Percentiles rank a stretch among this genome's conserved stretches.
These are phyloP conservation scores for Suillus weaverae DNA, from an alignment of 768 basidiomycete genomes.

Conservation along the genomic window DNA sequence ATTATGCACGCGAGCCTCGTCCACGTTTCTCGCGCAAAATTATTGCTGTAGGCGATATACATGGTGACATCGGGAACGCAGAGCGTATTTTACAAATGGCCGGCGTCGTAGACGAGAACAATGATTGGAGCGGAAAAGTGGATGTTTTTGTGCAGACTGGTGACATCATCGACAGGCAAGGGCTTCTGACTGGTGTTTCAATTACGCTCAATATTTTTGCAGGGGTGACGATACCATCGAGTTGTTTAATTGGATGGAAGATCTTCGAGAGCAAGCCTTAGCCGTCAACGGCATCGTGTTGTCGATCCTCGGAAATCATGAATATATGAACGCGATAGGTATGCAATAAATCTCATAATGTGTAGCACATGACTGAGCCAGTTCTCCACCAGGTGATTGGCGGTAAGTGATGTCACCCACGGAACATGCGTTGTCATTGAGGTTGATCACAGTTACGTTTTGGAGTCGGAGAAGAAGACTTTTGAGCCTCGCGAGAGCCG, in stretches of 20 bases:
- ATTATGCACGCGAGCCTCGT: slow-evolving; percentile 20
- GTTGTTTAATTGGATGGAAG: slow-evolving; percentile 84
- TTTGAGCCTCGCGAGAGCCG: slow-evolving; percentile 74
- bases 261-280: slow-evolving; percentile 72
- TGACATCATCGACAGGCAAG: slow-evolving; percentile 89
- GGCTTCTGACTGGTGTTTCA: slow-evolving; percentile 1
- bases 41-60: slow-evolving; percentile 89
- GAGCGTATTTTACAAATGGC: slow-evolving; percentile 79
- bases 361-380: slow-evolving; percentile 7
- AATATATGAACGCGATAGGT: slow-evolving; percentile 93
- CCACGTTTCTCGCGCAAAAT: slow-evolving; percentile 49
- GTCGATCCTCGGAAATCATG: slow-evolving; percentile 89
- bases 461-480: slow-evolving; percentile 75
- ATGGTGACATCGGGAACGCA: slow-evolving; percentile 85
- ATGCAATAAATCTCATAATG: slow-evolving; percentile 13
- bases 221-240: slow-evolving; percentile 91
- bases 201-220: slow-evolving; percentile 13
- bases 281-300: slow-evolving; percentile 70
- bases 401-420: slow-evolving; percentile 44
- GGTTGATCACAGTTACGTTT: slow-evolving; percentile 67
- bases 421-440: slow-evolving; percentile 11
- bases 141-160: slow-evolving; percentile 94
- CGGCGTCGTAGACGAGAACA: slow-evolving; percentile 66
- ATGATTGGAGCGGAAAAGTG: slow-evolving; percentile 79
- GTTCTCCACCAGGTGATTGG: slow-evolving; percentile 69